Percentiles rank a stretch among this genome's conserved stretches.
These are phyloP conservation scores for Floccularia luteovirens DNA, from an alignment of 768 basidiomycete genomes.

Conservation along the genomic window DNA sequence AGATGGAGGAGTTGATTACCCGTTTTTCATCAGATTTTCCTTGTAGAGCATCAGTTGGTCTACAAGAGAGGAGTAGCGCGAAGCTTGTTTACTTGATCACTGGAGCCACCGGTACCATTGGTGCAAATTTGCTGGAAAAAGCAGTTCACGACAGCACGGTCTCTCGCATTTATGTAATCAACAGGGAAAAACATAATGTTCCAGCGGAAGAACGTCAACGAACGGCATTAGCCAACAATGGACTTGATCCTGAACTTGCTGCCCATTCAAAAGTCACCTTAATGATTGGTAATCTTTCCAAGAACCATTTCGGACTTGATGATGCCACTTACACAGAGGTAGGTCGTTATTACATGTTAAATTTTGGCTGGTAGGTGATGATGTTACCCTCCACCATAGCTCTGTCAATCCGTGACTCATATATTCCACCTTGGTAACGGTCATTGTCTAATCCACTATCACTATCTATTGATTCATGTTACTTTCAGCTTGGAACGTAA, in stretches of 20 bases:
- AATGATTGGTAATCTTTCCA: background rate
- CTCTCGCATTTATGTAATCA: background rate
- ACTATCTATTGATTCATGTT: background rate
- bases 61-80: no score
- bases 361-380: background rate
- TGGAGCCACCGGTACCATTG: conserved; percentile 1
- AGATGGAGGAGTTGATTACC: no score
- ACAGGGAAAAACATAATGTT: background rate
- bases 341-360: background rate
- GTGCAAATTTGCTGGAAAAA: background rate
- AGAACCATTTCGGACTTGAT: background rate
- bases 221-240: background rate
- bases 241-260: background rate
- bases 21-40: no score
- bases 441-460: background rate
- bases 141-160: background rate
- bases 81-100: background rate
- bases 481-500: background rate
- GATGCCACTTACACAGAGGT: background rate
- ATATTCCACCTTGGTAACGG: background rate
- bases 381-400: background rate
- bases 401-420: background rate
- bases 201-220: background rate
- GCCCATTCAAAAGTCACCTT: background rate
- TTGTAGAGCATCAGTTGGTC: no score